Base-by-base conservation (phyloP, 164 flowering plant genomes). In the Tinospora cordifolia region DNA sequence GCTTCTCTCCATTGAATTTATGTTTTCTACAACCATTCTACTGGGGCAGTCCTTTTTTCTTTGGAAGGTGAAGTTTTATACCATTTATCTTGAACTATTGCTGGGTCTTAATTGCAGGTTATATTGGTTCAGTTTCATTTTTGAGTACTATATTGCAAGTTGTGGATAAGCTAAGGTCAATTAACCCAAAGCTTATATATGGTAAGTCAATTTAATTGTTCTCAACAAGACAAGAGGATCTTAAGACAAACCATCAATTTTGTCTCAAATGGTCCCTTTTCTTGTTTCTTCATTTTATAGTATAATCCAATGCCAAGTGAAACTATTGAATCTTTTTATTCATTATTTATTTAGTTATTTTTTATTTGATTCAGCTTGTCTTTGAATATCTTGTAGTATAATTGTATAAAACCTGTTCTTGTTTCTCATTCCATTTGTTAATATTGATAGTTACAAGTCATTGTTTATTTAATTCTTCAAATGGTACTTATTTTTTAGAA, bases 121-220 rank as follows among this genome's bases (percentile, higher is more conserved):
- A 94, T 82, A 94, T 94, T 79, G 98, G 98, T 71, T 93, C 98
- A 22, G 97, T 83, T 65, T 92, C 98, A 41, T 94, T 94, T 78
- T 82, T 90, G 83, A 74, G 87, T 75, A 85, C 88, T 19, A 81
- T 94, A 68, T 76, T 94, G 77, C 83, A 86, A 83, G 97, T 92
- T 65, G 93, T 88, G 57, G 77, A 84, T 51, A 94, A 92, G 80
- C 86, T 94, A 49, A 90, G 97, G 0, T 82, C 92, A 5, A 65
- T 92, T 67, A 94, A 94, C 75, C 98, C 98, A n/a, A 77, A 81
- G 8, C 91, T 94, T 66, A 81, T 69, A 60, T 94, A 92, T 81
- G 98, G 98, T 92, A 69, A 81, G 85, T 74, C 58, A 3, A 69
- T 49, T 62, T 62, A 46, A 59, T 36, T 36, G 34, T 49, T 40